Base-by-base conservation (phyloP, 306 rosid species). In the Citrullus amarus region DNA sequence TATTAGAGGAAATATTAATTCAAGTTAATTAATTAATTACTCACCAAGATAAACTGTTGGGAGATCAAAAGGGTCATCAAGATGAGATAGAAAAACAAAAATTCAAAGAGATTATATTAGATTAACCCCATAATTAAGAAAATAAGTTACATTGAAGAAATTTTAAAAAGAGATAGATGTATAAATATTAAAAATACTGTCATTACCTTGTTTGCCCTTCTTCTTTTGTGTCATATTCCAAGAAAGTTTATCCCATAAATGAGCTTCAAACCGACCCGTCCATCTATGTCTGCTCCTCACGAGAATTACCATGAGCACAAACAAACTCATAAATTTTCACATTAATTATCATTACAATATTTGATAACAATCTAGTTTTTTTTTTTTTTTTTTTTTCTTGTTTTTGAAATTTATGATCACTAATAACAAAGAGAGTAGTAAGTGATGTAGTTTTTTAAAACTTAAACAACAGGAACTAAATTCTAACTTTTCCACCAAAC, bases 261-360 rank as follows among this genome's bases (percentile, higher is more conserved):
- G 98, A 25, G 97, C 98, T 88, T 93, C 97, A 80, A 71, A 93
- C n/a, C 96, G 75, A 55, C 98, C 98, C 0, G 96, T 93, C 97
- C 98, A 94, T 83, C 93, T 87, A 83, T 94, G 97, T 61, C 98
- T 90, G 90, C 63, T 51, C 61, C 18, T 66, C 22, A 0, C 18
- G 2, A 8, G 28, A 16, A 66, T 18, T 7, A 0, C 22, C 15
- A 66, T 8, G 73, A 66, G 15, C 50, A 41, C 10, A 2, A 3
- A 41, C 54, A 5, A 63, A 62, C 10, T 2, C 32, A 22, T 2
- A 59, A 59, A 59, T 11, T 25, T 22, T 22, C 36, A 59, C 28
- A 25, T 25, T 25, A 25, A 25, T 25, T 25, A 25, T 25, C 28
- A 1, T 25, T 25, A 25, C 28, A 25, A 25, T 25, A 25, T 25